These are phyloP conservation scores for Mitragyna speciosa DNA, from an alignment of 257 asterid genomes.

Conservation along the genomic window DNA sequence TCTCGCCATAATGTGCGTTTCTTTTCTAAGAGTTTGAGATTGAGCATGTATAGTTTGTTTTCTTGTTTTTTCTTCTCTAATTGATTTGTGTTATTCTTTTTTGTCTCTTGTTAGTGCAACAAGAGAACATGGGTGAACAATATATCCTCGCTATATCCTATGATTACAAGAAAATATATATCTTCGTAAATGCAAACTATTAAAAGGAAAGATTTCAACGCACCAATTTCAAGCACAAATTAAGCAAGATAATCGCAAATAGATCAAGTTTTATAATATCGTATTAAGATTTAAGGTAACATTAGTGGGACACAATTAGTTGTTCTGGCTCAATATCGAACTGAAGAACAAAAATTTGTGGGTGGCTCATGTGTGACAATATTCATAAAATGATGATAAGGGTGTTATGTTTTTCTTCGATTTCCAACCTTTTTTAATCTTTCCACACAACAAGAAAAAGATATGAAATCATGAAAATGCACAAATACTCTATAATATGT, in stretches of 20 bases:
- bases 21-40: neutral
- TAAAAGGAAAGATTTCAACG: neutral
- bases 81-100: constrained; percentile 10
- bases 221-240: constrained; percentile 1
- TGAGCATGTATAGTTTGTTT: neutral
- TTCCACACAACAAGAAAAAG: neutral
- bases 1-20: constrained; percentile 38
- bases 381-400: too few relatives aligned
- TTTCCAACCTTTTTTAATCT: neutral
- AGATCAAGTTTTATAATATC: neutral
- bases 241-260: neutral
- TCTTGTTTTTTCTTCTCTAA: constrained; percentile 11
- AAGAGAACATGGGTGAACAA: constrained; percentile 9
- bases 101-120: constrained; percentile 15
- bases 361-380: neutral
- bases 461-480: neutral
- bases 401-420: neutral
- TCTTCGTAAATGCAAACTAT: neutral
- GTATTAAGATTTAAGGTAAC: neutral
- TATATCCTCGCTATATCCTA: neutral
- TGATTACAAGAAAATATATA: too few relatives aligned
- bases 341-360: too few relatives aligned
- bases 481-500: neutral
- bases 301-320: neutral
- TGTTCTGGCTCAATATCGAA: too few relatives aligned